A percentile compares a stretch with the other conserved stretches of the same genome.
Conservation (phyloP, 192 early-diverging fungal species). For the Lobosporangium transversale region DNA sequence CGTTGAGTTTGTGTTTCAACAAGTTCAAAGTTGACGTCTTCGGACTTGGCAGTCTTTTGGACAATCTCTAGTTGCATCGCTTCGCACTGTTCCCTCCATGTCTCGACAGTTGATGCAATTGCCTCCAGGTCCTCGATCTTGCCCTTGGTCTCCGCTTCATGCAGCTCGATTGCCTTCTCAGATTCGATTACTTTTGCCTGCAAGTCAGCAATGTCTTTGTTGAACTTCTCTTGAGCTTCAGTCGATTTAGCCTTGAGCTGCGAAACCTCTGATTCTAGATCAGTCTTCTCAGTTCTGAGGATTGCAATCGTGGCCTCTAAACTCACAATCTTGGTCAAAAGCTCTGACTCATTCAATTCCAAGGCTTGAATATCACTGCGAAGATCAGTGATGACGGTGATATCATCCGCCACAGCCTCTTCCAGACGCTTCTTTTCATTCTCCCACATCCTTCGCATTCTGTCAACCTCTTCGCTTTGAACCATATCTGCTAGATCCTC, state of each 20-base stretch:
- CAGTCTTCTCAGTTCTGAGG: slow-evolving; percentile 1
- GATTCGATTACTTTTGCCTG: slow-evolving; percentile 15
- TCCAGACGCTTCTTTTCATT: slow-evolving; percentile 58
- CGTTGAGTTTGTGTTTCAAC: slow-evolving; percentile 43
- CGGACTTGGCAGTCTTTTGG: slow-evolving; percentile 44
- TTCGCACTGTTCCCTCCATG: slow-evolving; percentile 50
- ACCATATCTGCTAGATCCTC: slow-evolving; percentile 57
- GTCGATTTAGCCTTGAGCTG: slow-evolving; percentile 10
- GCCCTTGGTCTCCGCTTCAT: slow-evolving; percentile 7
- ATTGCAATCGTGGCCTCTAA: slow-evolving; percentile 10
- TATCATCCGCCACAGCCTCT: slow-evolving; percentile 29
- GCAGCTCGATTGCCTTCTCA: slow-evolving; percentile 3
- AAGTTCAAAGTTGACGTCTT: slow-evolving; percentile 21
- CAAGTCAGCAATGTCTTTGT: slow-evolving; percentile 6
- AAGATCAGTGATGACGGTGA: slow-evolving; percentile 15
- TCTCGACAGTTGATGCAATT: slow-evolving; percentile 28
- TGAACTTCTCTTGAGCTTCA: slow-evolving; percentile 14
- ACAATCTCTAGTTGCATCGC: slow-evolving; percentile 43
- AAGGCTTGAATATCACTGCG: slow-evolving; percentile 20
- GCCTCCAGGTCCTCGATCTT: slow-evolving; percentile 32
- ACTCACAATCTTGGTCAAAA: slow-evolving; percentile 16
- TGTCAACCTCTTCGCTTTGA: slow-evolving; percentile 60
- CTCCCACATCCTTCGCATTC: slow-evolving; percentile 61
- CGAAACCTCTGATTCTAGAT: slow-evolving; percentile 15
- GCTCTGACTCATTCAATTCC: slow-evolving; percentile 28